Evolutionary conservation across 2,329 filamentous ascomycete species (phyloP).

Genomic region (Ophiosphaerella herpotricha): DNA sequence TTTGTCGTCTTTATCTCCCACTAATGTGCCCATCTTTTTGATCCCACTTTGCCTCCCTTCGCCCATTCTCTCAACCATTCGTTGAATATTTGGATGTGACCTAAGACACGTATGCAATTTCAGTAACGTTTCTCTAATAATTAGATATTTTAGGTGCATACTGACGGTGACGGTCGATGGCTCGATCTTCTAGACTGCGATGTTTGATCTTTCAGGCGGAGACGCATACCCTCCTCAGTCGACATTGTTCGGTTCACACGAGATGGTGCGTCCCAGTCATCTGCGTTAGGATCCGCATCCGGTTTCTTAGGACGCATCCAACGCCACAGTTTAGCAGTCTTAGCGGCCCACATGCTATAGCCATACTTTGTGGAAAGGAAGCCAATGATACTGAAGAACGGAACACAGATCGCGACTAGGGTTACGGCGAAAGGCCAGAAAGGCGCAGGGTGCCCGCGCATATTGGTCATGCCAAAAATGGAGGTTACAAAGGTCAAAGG

Average conservation of each 20-base stretch:
- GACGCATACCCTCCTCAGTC: conserved; percentile 35
- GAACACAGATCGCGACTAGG: conserved; percentile 49
- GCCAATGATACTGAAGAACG: conserved; percentile 53
- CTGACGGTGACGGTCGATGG: conserved; percentile 19
- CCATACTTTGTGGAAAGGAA: conserved; percentile 50
- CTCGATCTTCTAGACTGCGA: conserved; percentile 6
- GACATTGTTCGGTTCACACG: conserved; percentile 29
- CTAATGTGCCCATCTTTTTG: conserved; percentile 25
- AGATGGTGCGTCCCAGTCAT: conserved; percentile 6
- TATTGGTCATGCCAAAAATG: conserved; percentile 60
- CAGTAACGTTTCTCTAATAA: too few species aligned
- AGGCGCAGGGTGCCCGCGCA: conserved; percentile 42
- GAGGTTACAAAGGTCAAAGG: conserved; percentile 66
- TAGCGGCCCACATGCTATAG: conserved; percentile 44
- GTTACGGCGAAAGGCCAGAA: conserved; percentile 50
- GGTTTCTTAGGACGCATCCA: conserved; percentile 28
- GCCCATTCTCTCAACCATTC: conserved; percentile 33
- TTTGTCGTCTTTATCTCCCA: conserved; percentile 4
- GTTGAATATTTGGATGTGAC: conserved; percentile 33
- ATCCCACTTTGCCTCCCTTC: conserved; percentile 34
- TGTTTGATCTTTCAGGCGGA: conserved; percentile 19
- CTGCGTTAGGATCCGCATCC: conserved; percentile 7
- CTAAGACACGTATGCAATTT: too few species aligned
- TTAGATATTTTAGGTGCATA: too few species aligned
- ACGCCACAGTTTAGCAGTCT: conserved; percentile 34